Evolutionary conservation across 208 protist species (phyloP).

Genomic region (Naegleria lovaniensis): DNA sequence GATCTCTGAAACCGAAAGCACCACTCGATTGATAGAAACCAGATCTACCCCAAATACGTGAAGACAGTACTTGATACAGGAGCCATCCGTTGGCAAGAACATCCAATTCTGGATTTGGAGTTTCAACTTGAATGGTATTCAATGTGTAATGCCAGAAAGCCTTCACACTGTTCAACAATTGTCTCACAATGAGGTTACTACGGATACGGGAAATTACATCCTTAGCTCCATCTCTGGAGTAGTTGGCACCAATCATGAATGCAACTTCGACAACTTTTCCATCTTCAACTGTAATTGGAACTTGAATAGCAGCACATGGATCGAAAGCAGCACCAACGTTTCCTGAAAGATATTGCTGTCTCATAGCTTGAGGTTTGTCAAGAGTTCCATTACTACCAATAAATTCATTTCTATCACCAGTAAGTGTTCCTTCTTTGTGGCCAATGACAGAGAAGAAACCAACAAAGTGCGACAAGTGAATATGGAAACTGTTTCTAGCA

Average conservation of each 20-base stretch:
- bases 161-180: slow-evolving; percentile 21
- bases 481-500: slow-evolving; percentile 4
- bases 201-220: slow-evolving; percentile 12
- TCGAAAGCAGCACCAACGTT: slow-evolving; percentile 21
- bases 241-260: slow-evolving; percentile 12
- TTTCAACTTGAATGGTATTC: slow-evolving; percentile 21
- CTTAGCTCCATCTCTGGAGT: background rate
- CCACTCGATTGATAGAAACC: slow-evolving; percentile 26
- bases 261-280: slow-evolving; percentile 16
- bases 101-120: background rate
- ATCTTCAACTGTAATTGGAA: background rate
- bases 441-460: background rate
- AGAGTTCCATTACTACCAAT: slow-evolving; percentile 13
- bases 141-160: background rate
- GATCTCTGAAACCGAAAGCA: slow-evolving; percentile 30
- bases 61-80: slow-evolving; percentile 3
- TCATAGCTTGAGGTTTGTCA: background rate
- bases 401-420: slow-evolving; percentile 19
- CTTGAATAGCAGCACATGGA: slow-evolving; percentile 13
- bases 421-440: slow-evolving; percentile 15
- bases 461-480: background rate
- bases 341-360: background rate
- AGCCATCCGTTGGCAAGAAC: slow-evolving; percentile 17
- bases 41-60: slow-evolving; percentile 22
- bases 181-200: slow-evolving; percentile 15